Evolutionary conservation across 192 early-diverging fungal species (phyloP).

Genomic region (Jimgerdemannia lactiflua): DNA sequence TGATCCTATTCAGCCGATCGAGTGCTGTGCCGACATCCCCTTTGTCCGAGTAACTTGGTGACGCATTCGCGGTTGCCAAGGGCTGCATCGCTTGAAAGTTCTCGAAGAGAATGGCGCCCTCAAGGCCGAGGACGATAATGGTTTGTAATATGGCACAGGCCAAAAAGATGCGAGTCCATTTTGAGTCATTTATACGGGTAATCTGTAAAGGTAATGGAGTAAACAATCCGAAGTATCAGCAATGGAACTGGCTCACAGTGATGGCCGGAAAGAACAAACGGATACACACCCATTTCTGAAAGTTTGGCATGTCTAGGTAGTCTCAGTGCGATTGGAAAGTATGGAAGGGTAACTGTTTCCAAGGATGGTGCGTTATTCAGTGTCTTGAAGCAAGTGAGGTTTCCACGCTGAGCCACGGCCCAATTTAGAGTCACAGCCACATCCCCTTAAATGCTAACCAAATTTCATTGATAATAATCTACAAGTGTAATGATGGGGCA

Average conservation of each 20-base stretch:
- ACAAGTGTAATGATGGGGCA: too few species aligned
- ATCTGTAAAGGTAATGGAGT: slow-evolving; percentile 10
- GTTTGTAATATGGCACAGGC: slow-evolving; percentile 23
- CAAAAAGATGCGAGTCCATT: slow-evolving; percentile 34
- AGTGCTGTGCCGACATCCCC: neutral
- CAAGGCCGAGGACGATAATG: slow-evolving; percentile 15
- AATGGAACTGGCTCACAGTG: neutral
- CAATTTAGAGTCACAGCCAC: too few species aligned
- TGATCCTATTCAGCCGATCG: slow-evolving; percentile 22
- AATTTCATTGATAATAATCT: too few species aligned
- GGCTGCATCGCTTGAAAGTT: slow-evolving; percentile 14
- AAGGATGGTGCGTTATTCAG: too few species aligned
- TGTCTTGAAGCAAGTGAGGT: too few species aligned
- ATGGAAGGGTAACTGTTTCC: too few species aligned
- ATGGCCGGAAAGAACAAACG: neutral
- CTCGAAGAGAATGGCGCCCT: neutral
- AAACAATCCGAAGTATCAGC: neutral
- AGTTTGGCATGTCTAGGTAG: too few species aligned
- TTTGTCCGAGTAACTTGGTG: neutral
- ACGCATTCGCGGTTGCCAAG: neutral
- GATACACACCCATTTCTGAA: neutral
- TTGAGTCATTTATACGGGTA: slow-evolving; percentile 26
- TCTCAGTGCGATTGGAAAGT: too few species aligned
- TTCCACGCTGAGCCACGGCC: too few species aligned
- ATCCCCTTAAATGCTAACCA: too few species aligned